phyloP scores from a whole-genome alignment of 148 eudicot genomes.

The Salicornia ramosissima region DNA sequence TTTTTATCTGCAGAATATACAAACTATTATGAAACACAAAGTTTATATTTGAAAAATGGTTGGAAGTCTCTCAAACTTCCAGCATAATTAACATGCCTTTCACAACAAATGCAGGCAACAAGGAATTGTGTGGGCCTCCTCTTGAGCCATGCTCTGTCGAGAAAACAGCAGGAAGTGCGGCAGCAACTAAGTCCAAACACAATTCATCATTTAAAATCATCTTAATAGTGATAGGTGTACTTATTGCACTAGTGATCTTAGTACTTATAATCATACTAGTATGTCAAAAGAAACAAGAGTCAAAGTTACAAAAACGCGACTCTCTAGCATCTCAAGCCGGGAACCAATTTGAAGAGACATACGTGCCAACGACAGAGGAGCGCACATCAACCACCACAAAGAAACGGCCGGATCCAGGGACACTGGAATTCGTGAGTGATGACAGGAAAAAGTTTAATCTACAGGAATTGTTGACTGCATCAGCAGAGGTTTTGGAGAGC shows the following conservation, averaged over 20 bases:
- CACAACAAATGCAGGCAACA: slow-evolving; percentile 46
- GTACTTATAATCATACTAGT: slow-evolving; percentile 28
- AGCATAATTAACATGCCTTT: not conserved
- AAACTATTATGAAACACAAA: too few relatives aligned
- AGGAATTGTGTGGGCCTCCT: slow-evolving; percentile 70
- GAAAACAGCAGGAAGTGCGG: not conserved
- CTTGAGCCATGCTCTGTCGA: slow-evolving; percentile 34
- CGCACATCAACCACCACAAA: slow-evolving; percentile 17
- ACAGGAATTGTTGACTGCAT: slow-evolving; percentile 68
- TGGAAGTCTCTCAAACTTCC: not conserved
- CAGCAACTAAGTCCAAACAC: slow-evolving; percentile 5
- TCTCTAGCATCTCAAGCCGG: slow-evolving; percentile 17
- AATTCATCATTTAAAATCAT: slow-evolving; percentile 26
- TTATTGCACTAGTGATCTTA: slow-evolving; percentile 26
- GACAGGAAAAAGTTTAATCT: slow-evolving; percentile 62
- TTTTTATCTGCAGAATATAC: too few relatives aligned
- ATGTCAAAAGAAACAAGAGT: slow-evolving; percentile 21
- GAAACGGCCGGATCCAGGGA: slow-evolving; percentile 32
- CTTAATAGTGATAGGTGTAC: slow-evolving; percentile 22
- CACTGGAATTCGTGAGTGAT: slow-evolving; percentile 57
- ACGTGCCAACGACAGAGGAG: slow-evolving; percentile 13
- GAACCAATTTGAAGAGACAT: slow-evolving; percentile 12
- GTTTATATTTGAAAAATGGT: too few relatives aligned
- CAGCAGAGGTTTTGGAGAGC: slow-evolving; percentile 84
- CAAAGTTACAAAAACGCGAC: slow-evolving; percentile 11